Conservation (phyloP, 371 early-diverging fungal genomes). For the Dentiscutata heterogama region DNA sequence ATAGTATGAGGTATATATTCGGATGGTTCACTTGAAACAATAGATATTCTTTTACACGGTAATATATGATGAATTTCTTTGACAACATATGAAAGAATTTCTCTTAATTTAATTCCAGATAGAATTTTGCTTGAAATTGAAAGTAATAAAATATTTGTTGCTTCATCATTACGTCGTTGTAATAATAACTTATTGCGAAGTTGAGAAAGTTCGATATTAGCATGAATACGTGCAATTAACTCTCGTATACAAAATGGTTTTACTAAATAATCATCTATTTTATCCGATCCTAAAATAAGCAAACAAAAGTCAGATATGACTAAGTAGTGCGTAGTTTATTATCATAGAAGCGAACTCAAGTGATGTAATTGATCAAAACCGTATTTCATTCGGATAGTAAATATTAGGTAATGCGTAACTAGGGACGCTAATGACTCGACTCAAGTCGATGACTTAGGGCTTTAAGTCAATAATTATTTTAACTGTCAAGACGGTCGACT, state of each 20-base stretch:
- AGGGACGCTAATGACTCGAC: no score
- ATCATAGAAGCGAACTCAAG: no score
- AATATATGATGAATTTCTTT: slow-evolving; percentile 51
- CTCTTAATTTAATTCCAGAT: slow-evolving; percentile 50
- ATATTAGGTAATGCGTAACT: no score
- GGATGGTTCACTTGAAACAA: slow-evolving; percentile 9
- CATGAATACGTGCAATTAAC: slow-evolving; percentile 60
- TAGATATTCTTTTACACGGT: slow-evolving; percentile 59
- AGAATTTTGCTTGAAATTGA: slow-evolving; percentile 56
- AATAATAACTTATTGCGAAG: slow-evolving; percentile 54
- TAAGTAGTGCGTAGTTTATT: no score
- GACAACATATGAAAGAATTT: slow-evolving; percentile 51
- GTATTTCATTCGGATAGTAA: no score
- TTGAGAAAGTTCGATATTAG: slow-evolving; percentile 55
- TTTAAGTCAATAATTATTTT: no score
- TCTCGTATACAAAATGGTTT: slow-evolving; percentile 64
- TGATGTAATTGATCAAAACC: no score
- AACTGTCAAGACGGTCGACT: no score
- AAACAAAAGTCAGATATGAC: not conserved
- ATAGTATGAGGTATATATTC: not conserved
- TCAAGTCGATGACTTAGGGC: no score
- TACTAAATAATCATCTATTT: slow-evolving; percentile 59
- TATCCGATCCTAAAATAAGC: slow-evolving; percentile 50
- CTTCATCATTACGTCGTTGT: slow-evolving; percentile 52
- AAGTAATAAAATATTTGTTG: slow-evolving; percentile 54